Evolutionary conservation across 768 basidiomycete genomes (phyloP).

Genomic region (Naganishia vaughanmartiniae): DNA sequence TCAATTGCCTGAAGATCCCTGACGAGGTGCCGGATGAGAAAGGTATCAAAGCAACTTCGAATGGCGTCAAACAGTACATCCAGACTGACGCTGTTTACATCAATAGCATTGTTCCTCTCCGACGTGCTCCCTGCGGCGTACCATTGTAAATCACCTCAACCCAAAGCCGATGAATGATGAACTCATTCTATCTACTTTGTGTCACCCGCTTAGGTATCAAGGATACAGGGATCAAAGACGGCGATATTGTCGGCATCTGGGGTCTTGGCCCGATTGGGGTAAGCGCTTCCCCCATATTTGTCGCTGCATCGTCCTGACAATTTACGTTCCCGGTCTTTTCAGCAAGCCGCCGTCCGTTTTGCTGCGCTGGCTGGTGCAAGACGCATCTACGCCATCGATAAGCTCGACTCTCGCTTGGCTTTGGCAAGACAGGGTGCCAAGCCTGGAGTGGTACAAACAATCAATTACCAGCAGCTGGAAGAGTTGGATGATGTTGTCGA

Average conservation of each 20-base stretch:
- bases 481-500: slow-evolving; percentile 58
- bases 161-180: no score
- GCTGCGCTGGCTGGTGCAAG: slow-evolving; percentile 66
- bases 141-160: slow-evolving; percentile 54
- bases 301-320: background rate
- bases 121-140: slow-evolving; percentile 68
- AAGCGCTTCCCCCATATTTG: background rate
- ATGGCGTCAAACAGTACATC: background rate
- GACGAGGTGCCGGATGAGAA: slow-evolving; percentile 64
- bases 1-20: slow-evolving; percentile 70
- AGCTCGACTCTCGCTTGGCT: slow-evolving; percentile 58
- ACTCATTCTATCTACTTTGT: background rate
- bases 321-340: slow-evolving; percentile 36
- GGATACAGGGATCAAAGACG: slow-evolving; percentile 68
- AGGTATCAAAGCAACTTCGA: slow-evolving; percentile 31
- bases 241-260: slow-evolving; percentile 73
- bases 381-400: slow-evolving; percentile 70
- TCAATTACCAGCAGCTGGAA: slow-evolving; percentile 58
- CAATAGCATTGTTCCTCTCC: slow-evolving; percentile 37
- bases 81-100: background rate
- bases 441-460: slow-evolving; percentile 56
- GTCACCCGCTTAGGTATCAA: slow-evolving; percentile 58
- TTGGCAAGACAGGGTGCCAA: slow-evolving; percentile 45
- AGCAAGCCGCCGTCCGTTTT: slow-evolving; percentile 61
- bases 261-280: slow-evolving; percentile 62